phyloP scores from a whole-genome alignment of 768 basidiomycete species.

The Collybia mongolica region DNA sequence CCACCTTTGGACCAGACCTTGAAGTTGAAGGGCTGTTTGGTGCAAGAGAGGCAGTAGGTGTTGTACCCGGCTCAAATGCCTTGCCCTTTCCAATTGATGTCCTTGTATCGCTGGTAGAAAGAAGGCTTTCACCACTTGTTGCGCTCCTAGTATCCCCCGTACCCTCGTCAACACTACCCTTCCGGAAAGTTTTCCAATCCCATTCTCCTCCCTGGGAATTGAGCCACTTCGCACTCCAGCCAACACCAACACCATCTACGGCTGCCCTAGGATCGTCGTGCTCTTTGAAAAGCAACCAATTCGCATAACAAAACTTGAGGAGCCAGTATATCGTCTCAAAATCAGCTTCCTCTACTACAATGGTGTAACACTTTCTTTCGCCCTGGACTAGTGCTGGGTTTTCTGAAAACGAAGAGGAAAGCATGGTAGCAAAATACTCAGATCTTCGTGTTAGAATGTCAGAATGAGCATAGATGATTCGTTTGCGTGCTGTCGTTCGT shows the following conservation, averaged over 20 bases:
- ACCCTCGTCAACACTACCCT: slow-evolving; percentile 33
- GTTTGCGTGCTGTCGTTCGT: slow-evolving; percentile 61
- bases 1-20: slow-evolving; percentile 5
- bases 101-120: slow-evolving; percentile 24
- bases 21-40: slow-evolving; percentile 12
- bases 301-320: slow-evolving; percentile 73
- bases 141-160: slow-evolving; percentile 12
- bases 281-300: slow-evolving; percentile 70
- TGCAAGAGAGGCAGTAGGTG: slow-evolving; percentile 17
- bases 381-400: slow-evolving; percentile 35
- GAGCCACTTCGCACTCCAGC: slow-evolving; percentile 63
- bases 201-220: slow-evolving; percentile 51
- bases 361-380: slow-evolving; percentile 57
- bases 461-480: slow-evolving; percentile 75
- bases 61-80: slow-evolving; percentile 16
- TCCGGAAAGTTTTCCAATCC: slow-evolving; percentile 70
- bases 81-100: slow-evolving; percentile 29
- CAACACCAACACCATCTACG: slow-evolving; percentile 65
- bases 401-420: slow-evolving; percentile 71
- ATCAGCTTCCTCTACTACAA: slow-evolving; percentile 78
- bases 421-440: slow-evolving; percentile 78
- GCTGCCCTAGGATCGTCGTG: slow-evolving; percentile 67
- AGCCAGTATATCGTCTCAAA: slow-evolving; percentile 81
- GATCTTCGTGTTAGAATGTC: slow-evolving; percentile 74
- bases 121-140: slow-evolving; percentile 48